phyloP scores from a whole-genome alignment of 306 rosid genomes.

The Dalbergia oliveri region DNA sequence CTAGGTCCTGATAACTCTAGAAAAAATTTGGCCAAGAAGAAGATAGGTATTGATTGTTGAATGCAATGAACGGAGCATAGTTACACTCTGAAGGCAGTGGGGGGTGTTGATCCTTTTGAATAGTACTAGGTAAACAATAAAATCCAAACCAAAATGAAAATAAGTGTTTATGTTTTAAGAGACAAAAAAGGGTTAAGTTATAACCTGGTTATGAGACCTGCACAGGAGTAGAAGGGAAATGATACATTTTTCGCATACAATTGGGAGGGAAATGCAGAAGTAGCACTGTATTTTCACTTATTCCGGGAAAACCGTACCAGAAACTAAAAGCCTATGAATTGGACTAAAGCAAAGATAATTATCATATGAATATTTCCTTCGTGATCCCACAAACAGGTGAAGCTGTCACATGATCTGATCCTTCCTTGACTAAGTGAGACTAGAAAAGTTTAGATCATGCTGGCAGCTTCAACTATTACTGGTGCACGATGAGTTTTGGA shows the following conservation, averaged over 20 bases:
- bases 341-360: not conserved
- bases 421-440: constrained; percentile 50
- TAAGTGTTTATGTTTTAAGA: not conserved
- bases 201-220: not conserved
- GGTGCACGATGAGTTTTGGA: constrained; percentile 59
- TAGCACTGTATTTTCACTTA: not conserved
- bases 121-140: not conserved
- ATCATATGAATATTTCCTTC: constrained; percentile 15
- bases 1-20: not conserved
- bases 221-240: not conserved
- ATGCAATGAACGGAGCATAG: not conserved
- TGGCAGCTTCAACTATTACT: constrained; percentile 79
- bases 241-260: not conserved
- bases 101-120: not conserved
- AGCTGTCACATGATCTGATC: constrained; percentile 84
- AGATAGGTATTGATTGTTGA: not conserved
- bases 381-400: constrained; percentile 80
- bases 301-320: not conserved
- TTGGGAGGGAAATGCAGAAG: not conserved
- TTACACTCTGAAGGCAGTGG: not conserved
- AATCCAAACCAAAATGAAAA: not conserved
- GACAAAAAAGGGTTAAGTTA: not conserved
- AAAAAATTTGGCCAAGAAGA: not conserved
- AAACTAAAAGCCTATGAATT: not conserved
- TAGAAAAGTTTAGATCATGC: constrained; percentile 84